Evolutionary conservation across 345 rosid genomes (phyloP).

Genomic region (Cardamine chenopodiifolia): DNA sequence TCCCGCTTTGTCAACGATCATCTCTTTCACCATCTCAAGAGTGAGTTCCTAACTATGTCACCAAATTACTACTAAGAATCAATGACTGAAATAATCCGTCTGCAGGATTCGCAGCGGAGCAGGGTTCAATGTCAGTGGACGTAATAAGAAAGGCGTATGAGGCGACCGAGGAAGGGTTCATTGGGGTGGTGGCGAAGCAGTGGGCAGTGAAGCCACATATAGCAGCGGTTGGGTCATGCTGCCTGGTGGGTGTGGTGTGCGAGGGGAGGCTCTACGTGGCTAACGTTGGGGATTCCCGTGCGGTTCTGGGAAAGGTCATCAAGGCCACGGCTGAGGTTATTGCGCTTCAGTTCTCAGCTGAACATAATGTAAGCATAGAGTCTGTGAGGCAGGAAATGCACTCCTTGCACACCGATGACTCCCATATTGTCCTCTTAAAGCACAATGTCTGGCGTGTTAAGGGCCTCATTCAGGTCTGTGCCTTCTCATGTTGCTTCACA

Average conservation of each 20-base stretch:
- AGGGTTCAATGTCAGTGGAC: conserved; percentile 76
- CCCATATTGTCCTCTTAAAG: conserved; percentile 76
- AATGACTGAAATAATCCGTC: not conserved
- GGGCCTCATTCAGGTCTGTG: conserved; percentile 79
- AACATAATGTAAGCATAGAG: conserved; percentile 87
- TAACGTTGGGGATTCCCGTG: conserved; percentile 94
- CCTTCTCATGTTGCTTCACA: too few species aligned
- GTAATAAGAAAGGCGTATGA: conserved; percentile 80
- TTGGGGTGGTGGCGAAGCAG: conserved; percentile 73
- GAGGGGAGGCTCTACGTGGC: conserved; percentile 79
- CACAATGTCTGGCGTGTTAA: conserved; percentile 98
- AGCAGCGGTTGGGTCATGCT: conserved; percentile 97
- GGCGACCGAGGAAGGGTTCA: conserved; percentile 95
- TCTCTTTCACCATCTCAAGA: conserved; percentile 86
- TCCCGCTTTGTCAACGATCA: conserved; percentile 83
- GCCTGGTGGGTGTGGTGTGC: conserved; percentile 84
- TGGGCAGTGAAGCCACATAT: conserved; percentile 91
- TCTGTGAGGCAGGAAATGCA: conserved; percentile 89
- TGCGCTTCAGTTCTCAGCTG: conserved; percentile 85
- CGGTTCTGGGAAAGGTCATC: conserved; percentile 80
- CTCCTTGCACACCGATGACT: conserved; percentile 83
- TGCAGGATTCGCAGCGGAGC: conserved; percentile 76
- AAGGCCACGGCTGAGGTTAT: conserved; percentile 85
- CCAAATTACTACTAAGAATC: not conserved
- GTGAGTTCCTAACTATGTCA: conserved; percentile 45